phyloP scores from a whole-genome alignment of 2,329 filamentous ascomycete species.

The Graphilbum fragrans region DNA sequence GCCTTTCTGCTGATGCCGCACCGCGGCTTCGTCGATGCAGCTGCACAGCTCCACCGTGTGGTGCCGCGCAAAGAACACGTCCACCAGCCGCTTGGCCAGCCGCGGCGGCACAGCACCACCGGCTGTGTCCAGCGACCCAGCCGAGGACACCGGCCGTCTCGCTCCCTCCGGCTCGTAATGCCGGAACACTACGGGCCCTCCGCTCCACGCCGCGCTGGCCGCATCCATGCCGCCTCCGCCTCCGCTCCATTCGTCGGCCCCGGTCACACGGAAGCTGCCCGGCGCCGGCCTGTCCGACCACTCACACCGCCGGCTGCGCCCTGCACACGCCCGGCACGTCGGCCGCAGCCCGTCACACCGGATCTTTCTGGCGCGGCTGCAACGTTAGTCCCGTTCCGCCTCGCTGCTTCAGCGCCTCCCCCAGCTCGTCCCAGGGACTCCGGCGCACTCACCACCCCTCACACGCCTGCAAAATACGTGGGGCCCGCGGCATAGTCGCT shows the following conservation, averaged over 20 bases:
- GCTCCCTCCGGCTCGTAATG: not conserved
- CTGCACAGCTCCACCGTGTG: constrained; percentile 2
- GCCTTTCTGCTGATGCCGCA: not conserved
- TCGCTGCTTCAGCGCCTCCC: not conserved
- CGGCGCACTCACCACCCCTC: not conserved
- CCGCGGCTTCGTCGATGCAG: not conserved
- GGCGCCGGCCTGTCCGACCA: not conserved
- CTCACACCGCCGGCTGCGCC: not conserved
- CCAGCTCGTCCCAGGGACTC: not conserved
- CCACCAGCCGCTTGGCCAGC: not conserved
- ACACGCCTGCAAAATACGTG: not conserved
- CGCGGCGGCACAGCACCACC: not conserved
- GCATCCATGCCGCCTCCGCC: too few species aligned
- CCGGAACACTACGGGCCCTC: not conserved
- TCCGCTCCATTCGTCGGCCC: too few species aligned
- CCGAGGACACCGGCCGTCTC: not conserved
- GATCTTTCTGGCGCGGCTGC: constrained; percentile 3
- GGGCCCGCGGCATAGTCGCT: not conserved
- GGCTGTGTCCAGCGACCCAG: too few species aligned
- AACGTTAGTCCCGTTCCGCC: not conserved
- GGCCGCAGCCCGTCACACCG: constrained; percentile 1
- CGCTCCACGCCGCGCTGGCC: too few species aligned
- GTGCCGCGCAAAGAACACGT: constrained; percentile 1
- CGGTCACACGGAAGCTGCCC: not conserved
- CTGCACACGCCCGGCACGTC: not conserved